These are phyloP conservation scores for Euptelea pleiosperma DNA, from an alignment of 164 flowering plant species.

Conservation along the genomic window DNA sequence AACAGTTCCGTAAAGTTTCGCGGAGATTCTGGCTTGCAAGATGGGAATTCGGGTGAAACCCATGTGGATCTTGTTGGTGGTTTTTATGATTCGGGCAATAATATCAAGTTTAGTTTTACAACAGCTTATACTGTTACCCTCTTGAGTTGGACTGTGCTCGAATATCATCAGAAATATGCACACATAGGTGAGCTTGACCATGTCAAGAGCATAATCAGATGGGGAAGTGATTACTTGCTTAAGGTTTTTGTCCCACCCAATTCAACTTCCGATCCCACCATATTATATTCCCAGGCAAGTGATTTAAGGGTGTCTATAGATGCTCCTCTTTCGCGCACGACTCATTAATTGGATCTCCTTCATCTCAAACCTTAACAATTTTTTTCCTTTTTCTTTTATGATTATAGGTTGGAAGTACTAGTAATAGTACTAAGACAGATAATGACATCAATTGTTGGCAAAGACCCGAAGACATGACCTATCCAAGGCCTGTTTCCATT, in stretches of 20 bases:
- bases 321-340: background rate
- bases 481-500: constrained; percentile 38
- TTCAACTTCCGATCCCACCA: constrained; percentile 21
- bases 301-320: background rate
- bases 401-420: constrained; percentile 46
- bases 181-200: constrained; percentile 57
- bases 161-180: constrained; percentile 50
- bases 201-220: constrained; percentile 55
- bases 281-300: constrained; percentile 50
- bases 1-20: constrained; percentile 38
- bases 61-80: constrained; percentile 57
- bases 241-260: constrained; percentile 38
- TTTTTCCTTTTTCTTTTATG: background rate
- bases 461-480: constrained; percentile 68
- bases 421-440: constrained; percentile 5
- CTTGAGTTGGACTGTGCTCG: constrained; percentile 74
- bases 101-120: constrained; percentile 58
- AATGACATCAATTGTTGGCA: constrained; percentile 61
- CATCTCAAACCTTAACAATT: too few relatives aligned
- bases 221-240: constrained; percentile 77
- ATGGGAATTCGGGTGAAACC: constrained; percentile 32
- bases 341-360: too few relatives aligned
- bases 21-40: constrained; percentile 54
- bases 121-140: constrained; percentile 58
- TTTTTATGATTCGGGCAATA: constrained; percentile 68